These are phyloP conservation scores for Chlorella ohadii DNA, from an alignment of 139 green algal genomes.

Conservation along the genomic window DNA sequence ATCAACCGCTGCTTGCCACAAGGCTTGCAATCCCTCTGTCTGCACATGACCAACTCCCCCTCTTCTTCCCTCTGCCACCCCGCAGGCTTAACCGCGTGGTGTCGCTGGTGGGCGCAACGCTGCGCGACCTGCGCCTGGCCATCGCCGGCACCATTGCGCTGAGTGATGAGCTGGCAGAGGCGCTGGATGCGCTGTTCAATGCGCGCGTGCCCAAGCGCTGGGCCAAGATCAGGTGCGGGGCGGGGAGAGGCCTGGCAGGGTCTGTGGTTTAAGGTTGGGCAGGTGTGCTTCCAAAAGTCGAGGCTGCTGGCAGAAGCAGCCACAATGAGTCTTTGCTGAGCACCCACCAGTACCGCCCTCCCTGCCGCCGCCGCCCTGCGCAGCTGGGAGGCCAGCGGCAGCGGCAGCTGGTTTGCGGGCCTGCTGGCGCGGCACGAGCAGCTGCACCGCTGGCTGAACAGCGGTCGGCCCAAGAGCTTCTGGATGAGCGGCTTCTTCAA, in stretches of 20 bases:
- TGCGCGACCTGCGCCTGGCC: conserved; percentile 89
- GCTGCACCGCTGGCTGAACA: conserved; percentile 91
- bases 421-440: conserved; percentile 92
- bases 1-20: too few relatives aligned
- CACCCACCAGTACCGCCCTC: too few relatives aligned
- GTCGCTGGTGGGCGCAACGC: conserved; percentile 61
- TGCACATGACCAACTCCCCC: too few relatives aligned
- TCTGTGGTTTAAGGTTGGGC: too few relatives aligned
- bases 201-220: conserved; percentile 84
- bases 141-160: conserved; percentile 93
- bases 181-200: conserved; percentile 88
- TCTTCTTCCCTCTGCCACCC: too few relatives aligned
- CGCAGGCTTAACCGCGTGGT: conserved; percentile 91
- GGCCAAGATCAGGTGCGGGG: conserved; percentile 78
- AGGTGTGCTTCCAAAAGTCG: too few relatives aligned
- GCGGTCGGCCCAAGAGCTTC: conserved; percentile 87
- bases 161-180: conserved; percentile 76
- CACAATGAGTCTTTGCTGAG: too few relatives aligned
- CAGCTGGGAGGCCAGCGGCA: conserved; percentile 74
- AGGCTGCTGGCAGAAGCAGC: too few relatives aligned
- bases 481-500: conserved; percentile 98
- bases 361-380: neutral
- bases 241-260: too few relatives aligned
- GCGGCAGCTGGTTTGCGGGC: conserved; percentile 69
- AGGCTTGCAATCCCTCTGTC: too few relatives aligned